Percentiles rank a stretch among this genome's conserved stretches.
phyloP scores from a whole-genome alignment of 768 basidiomycete species.

The Mycena galericulata region DNA sequence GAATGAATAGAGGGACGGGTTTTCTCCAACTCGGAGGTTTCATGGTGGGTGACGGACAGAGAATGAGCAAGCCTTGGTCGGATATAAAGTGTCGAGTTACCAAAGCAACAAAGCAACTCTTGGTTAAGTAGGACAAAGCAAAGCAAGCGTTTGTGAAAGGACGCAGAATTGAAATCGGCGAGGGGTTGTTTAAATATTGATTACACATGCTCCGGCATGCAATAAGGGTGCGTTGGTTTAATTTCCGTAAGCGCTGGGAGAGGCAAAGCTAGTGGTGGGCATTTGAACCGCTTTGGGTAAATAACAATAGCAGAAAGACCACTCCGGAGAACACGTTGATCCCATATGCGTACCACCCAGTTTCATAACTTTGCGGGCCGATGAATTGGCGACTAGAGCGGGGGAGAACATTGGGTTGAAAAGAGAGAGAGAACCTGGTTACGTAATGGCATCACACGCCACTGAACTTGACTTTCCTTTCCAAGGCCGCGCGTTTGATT shows the following conservation, averaged over 20 bases:
- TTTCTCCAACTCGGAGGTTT: constrained; percentile 72
- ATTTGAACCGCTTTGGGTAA: constrained; percentile 16
- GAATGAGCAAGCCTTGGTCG: neutral
- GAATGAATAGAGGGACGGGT: constrained; percentile 75
- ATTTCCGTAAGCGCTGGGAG: constrained; percentile 17
- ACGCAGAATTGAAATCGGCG: neutral
- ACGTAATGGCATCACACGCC: no score
- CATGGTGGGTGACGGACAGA: constrained; percentile 45
- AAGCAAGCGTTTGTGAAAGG: neutral
- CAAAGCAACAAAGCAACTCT: constrained; percentile 1
- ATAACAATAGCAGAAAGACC: neutral
- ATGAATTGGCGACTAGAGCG: no score
- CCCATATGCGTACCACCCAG: neutral
- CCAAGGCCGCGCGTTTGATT: no score
- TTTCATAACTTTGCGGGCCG: no score
- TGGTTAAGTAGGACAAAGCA: constrained; percentile 19
- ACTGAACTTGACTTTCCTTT: no score
- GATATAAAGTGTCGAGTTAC: constrained; percentile 9
- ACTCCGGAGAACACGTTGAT: neutral
- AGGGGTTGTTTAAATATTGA: neutral
- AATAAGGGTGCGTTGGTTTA: constrained; percentile 25
- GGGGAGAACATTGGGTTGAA: no score
- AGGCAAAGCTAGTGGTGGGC: neutral
- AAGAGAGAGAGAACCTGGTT: no score
- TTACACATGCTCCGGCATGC: constrained; percentile 14